Percentiles rank a stretch among this genome's conserved stretches.
Conservation (phyloP, 768 basidiomycete species). For the Mycena leptocephala region DNA sequence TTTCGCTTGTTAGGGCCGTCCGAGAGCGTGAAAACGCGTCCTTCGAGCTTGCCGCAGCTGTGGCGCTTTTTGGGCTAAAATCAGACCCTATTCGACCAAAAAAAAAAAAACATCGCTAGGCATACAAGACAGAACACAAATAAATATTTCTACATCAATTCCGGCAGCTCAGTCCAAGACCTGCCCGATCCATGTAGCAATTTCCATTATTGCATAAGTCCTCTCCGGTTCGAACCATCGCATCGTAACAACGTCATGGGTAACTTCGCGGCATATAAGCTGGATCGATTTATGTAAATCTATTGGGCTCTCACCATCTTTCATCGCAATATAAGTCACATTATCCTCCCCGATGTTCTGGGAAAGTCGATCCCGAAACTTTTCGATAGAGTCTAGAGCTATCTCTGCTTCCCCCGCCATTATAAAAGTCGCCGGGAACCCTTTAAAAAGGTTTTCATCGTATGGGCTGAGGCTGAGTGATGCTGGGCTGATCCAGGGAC, state of each 20-base stretch:
- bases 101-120: too few relatives aligned
- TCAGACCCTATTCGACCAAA: too few relatives aligned
- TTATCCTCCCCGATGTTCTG: conserved; percentile 45
- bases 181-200: background rate
- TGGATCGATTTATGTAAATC: background rate
- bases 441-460: conserved; percentile 41
- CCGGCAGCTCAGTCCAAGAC: background rate
- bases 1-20: too few relatives aligned
- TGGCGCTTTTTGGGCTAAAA: too few relatives aligned
- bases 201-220: background rate
- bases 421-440: conserved; percentile 54
- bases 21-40: too few relatives aligned
- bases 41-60: too few relatives aligned
- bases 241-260: background rate
- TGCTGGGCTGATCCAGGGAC: conserved; percentile 55
- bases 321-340: conserved; percentile 16
- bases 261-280: background rate
- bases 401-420: conserved; percentile 52
- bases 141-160: too few relatives aligned
- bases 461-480: conserved; percentile 36
- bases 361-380: conserved; percentile 47
- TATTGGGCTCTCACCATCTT: background rate
- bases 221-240: background rate
- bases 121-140: too few relatives aligned
- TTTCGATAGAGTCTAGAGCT: conserved; percentile 48